Evolutionary conservation across 352 stramenopile species (phyloP), one percentile per base, ranked within the genome.

Genomic region (Paralagenidium karlingii): DNA sequence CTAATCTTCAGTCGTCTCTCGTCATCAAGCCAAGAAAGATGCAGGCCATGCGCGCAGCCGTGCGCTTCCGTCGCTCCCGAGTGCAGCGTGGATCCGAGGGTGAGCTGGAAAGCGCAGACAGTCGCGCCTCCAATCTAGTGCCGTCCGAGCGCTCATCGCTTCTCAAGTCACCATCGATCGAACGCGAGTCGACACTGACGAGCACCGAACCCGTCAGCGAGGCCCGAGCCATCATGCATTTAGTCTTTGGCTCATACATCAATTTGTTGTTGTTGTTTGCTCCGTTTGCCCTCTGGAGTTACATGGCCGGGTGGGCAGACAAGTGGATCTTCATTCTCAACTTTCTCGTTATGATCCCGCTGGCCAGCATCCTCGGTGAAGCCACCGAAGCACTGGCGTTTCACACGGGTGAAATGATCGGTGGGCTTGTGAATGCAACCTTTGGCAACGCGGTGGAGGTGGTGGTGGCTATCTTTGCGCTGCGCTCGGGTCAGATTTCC

Each of bases 371-470:
- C 34, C 55, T 98, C n/a, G 94, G 94, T 19, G 92, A 98, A 37
- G 85, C 97, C 15, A 99, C 95, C 12, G 95, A 99, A 68, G 88
- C 96, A 60, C 82, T 98, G 7, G 90, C 95, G 8, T 83, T 90
- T 52, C 94, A 98, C 63, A 98, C 92, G 30, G 95, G 89, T 50
- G 88, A 97, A 49, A 98, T 92, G 0, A 95, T 99, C 42, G 95
- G 95, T 37, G 95, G 94, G 0, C 69, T 98, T 10, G 74, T 99
- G 24, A 98, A 99, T 69, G 95, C 95, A 22, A 98, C 95, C 7
- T 97, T 99, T 58, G 94, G 94, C 43, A 99, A 99, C 68, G 88
- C 92, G 6, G 92, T 97, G 5, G 95, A 98, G 74, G 70, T 98
- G 15, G 82, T 99, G 19, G 95, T 99, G 41, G 92, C 94, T 3